These are phyloP conservation scores for Cystofilobasidium bisporidii DNA, from an alignment of 768 basidiomycete species.

Conservation along the genomic window DNA sequence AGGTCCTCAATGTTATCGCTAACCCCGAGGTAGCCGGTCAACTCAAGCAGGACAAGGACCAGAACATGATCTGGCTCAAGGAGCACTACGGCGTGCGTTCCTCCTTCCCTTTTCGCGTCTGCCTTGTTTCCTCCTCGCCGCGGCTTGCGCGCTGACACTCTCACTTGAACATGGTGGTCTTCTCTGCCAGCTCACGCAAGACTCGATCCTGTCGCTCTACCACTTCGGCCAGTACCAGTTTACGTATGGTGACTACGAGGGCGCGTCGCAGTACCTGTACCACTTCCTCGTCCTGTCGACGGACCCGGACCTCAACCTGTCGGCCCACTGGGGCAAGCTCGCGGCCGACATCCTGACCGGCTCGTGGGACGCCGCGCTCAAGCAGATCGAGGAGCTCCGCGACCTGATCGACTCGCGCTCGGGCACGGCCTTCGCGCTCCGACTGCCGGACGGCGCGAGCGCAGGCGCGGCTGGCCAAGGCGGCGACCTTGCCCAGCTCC, in stretches of 20 bases:
- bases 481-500: conserved; percentile 65
- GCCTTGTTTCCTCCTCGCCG: conserved; percentile 10
- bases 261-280: conserved; percentile 94
- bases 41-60: conserved; percentile 89
- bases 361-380: conserved; percentile 86
- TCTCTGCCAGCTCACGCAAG: conserved; percentile 63
- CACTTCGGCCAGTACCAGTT: conserved; percentile 98
- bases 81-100: conserved; percentile 73
- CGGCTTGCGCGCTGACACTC: not conserved
- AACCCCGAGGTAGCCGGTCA: conserved; percentile 93
- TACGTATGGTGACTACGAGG: conserved; percentile 94
- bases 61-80: conserved; percentile 87
- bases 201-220: conserved; percentile 91
- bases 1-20: conserved; percentile 89
- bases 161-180: not conserved
- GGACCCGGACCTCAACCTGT: conserved; percentile 82
- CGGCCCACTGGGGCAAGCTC: conserved; percentile 97
- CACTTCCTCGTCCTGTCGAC: conserved; percentile 97
- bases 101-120: conserved; percentile 3
- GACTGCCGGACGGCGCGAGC: conserved; percentile 41
- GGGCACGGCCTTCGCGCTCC: conserved; percentile 29
- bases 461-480: conserved; percentile 34
- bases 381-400: conserved; percentile 89
- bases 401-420: conserved; percentile 79
- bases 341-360: conserved; percentile 92